Base-by-base conservation (phyloP, 78 protist genomes). In the Anaeramoeba flamelloides region DNA sequence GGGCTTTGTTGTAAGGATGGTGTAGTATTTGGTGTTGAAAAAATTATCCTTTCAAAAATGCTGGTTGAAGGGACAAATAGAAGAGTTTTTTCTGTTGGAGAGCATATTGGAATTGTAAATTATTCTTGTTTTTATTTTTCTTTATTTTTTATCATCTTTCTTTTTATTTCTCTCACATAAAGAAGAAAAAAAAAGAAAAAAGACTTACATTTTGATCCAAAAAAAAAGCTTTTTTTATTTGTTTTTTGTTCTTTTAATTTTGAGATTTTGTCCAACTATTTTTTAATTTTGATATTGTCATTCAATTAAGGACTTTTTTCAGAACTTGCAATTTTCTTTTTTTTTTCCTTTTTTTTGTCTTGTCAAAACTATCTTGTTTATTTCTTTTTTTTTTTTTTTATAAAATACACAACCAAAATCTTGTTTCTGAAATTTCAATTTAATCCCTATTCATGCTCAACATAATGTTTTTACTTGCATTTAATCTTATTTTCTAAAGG, bases 11-110 rank as follows among this genome's bases (percentile, higher is more conserved):
- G 89, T 76, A 87, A 41, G 39, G 99, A 96, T 83, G 99, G 99
- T 77, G 95, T 97, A 22, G 98, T 95, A 53, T 31, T 97, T 4
- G 99, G 94, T n/a, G 95, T 91, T 0, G 99, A 97, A 76, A 97
- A 96, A 89, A 36, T 89, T 2, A 33, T 93, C 0, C 74, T 87
- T 74, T 90, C 95, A 41, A 90, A 91, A 82, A 87, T 95, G 92
- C 39, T 94, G 32, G 91, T 87, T 30, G 32, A 26, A 1, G 77
- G 79, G 2, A 76, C 95, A 31, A 90, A 93, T 83, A 74, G 86
- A 0, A 83, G 99, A 75, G 75, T 91, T 41, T 83, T 79, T 41
- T 80, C 87, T 40, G 75, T 95, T 34, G 97, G 91, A 84, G n/a
- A 76, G 4, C 88, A 89, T 81, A 3, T 82, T 17, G 97, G 98